Base-by-base conservation (phyloP, 768 basidiomycete genomes). In the Hygrophorus pudorinus region DNA sequence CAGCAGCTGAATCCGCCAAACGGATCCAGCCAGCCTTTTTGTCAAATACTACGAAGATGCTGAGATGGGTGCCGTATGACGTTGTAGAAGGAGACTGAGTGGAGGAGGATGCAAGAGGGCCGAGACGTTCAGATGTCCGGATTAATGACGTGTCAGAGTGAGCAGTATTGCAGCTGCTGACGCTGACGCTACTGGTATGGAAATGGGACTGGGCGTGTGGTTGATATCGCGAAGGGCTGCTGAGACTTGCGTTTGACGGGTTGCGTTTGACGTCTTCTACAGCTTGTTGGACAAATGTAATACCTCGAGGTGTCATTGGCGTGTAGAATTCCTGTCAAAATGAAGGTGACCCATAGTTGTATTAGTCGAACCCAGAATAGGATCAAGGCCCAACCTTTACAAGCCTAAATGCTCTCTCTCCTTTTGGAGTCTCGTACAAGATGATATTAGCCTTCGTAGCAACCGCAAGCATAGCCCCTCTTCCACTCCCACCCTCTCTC, bases 1-100 rank as follows among this genome's bases (percentile, higher is more conserved):
- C 76, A 5, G 88, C 88, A 17, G 83, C 79, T 24, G 88, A 77
- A 59, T 90, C 87, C 4, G 78, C 75, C 17, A 90, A 58, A 16
- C 88, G 81, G 51, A 91, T 88, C 61, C 85, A 65, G n/a, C 79
- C 76, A 2, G 86, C 86, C 55, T 85, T 91, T 65, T 90, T 90
- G 59, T 91, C 88, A 56, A 91, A 91, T 17, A 80, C 65, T 45
- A 86, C 77, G 55, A 89, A 89, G n/a, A 91, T 64, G 51, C 77
- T 78, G 54, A 85, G 75, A 51, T 88, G 85, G 4, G 73, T 72
- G 14, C 81, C 81, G 54, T 85, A 84, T 20, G 53, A 44, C 34
- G 51, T 38, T 9, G 63, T 58, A 17, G 52, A 44, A 41, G 61
- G 58, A 36, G 40, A 21, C 57, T 56, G 28, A 56, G 59, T 41